Percentiles rank a stretch among this genome's conserved stretches.
Evolutionary conservation across 1,284 basidiomycete genomes (phyloP).

Genomic region (Cryptococcus neoformans): DNA sequence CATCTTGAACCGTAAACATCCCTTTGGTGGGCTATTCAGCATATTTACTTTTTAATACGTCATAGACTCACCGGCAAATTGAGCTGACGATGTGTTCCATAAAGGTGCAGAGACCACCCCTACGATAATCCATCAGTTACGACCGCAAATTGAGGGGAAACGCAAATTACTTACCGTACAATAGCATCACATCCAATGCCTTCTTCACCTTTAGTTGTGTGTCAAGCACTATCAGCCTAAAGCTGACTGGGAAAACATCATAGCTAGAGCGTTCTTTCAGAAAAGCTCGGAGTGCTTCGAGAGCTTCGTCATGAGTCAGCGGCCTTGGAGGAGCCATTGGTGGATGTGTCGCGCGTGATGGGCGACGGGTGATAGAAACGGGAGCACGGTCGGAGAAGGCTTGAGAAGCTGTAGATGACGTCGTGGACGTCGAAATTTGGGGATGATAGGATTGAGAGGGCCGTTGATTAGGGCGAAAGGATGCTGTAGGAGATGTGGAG

Average conservation of each 20-base stretch:
- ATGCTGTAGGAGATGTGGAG: too few species aligned
- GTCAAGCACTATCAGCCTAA: constrained; percentile 94
- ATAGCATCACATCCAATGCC: constrained; percentile 80
- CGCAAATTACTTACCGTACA: constrained; percentile 63
- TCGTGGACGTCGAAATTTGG: constrained; percentile 8
- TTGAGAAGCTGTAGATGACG: constrained; percentile 5
- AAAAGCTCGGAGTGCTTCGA: constrained; percentile 74
- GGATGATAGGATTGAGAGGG: constrained; percentile 9
- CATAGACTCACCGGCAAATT: constrained; percentile 60
- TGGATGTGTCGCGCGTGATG: constrained; percentile 38
- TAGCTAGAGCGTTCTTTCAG: constrained; percentile 83
- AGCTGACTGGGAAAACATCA: constrained; percentile 95
- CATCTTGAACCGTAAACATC: constrained; percentile 94
- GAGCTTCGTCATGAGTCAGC: constrained; percentile 63
- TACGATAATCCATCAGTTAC: constrained; percentile 37
- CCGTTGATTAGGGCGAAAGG: not conserved
- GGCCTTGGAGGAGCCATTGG: constrained; percentile 24
- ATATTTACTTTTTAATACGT: not conserved
- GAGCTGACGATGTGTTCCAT: constrained; percentile 91
- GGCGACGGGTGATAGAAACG: constrained; percentile 23
- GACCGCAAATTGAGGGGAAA: too few species aligned
- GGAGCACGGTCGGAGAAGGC: constrained; percentile 1
- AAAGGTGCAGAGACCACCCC: constrained; percentile 97
- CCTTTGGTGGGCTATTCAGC: constrained; percentile 51
- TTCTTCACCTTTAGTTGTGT: constrained; percentile 91